Evolutionary conservation across 306 rosid species (phyloP).

Genomic region (Dalbergia oliveri): DNA sequence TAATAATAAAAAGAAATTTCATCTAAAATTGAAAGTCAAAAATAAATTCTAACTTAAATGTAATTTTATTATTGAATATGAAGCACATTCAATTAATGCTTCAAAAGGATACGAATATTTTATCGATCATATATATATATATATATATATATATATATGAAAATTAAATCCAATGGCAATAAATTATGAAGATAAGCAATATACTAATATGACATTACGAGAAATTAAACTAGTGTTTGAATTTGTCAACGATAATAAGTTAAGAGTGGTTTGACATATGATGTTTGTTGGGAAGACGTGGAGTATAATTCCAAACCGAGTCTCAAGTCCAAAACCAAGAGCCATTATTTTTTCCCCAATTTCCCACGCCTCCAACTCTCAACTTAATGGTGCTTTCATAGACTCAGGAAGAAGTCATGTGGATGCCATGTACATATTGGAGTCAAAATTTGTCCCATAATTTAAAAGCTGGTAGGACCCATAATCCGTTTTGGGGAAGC

Average conservation of each 20-base stretch:
- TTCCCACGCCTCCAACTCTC: neutral
- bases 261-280: neutral
- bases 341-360: neutral
- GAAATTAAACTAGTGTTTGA: neutral
- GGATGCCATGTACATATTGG: neutral
- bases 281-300: conserved; percentile 21
- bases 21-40: no score
- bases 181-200: no score
- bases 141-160: no score
- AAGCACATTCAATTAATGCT: no score
- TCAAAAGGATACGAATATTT: no score
- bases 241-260: conserved; percentile 7
- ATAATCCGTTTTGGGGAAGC: neutral
- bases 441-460: conserved; percentile 19
- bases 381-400: neutral
- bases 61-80: no score
- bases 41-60: no score
- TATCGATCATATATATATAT: no score
- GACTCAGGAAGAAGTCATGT: neutral
- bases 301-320: neutral
- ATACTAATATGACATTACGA: neutral
- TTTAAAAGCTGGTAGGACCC: conserved; percentile 31
- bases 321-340: neutral
- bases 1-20: no score
- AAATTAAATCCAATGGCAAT: no score